Evolutionary conservation across 2,329 filamentous ascomycete species (phyloP), one percentile per base, ranked within the genome.

Genomic region (Fusarium goolgardi): DNA sequence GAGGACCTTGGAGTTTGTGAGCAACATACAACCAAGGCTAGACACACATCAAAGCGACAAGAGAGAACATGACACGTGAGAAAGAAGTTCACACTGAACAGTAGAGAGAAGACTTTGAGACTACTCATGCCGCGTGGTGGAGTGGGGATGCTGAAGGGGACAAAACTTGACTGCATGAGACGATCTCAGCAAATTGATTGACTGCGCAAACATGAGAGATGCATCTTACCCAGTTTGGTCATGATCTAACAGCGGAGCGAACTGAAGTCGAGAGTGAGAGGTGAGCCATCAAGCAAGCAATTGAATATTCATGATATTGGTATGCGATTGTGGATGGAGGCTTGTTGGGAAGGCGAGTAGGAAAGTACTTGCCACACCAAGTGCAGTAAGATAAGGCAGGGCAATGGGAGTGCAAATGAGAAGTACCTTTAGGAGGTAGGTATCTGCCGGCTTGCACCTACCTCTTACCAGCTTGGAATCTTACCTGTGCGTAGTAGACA

Each of bases 61-160:
- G 62, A 70, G 53, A 43, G 37, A 57, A 67, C 21, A 56, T 54
- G 53, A 59, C 35, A 55, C 25, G 44, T 27, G 56, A 55, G 27
- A 47, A 31, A 41, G 23, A 49, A 53, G 34, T 32, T 27, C 31
- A 27, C 23, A 53, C 45, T 31, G 41, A 59, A 29, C 27, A 61
- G 20, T 47, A 69, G 54, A 63, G 40, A 54, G 46, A 39, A 63
- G 43, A 20, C 59, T 52, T 62, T 40, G 35, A 62, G 51, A 47
- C 58, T 60, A 59, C 50, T 53, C 39, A 63, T 63, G 59, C 58
- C 31, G 54, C 43, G 29, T 29, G 35, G 66, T 55, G 61, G 37
- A 51, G 66, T 64, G 66, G 32, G 62, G 63, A 55, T 54, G 51
- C 39, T 37, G 58, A 61, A 37, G 57, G 41, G 53, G 40, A 23